Evolutionary conservation across 257 asterid genomes (phyloP).

Genomic region (Coffea eugenioides): DNA sequence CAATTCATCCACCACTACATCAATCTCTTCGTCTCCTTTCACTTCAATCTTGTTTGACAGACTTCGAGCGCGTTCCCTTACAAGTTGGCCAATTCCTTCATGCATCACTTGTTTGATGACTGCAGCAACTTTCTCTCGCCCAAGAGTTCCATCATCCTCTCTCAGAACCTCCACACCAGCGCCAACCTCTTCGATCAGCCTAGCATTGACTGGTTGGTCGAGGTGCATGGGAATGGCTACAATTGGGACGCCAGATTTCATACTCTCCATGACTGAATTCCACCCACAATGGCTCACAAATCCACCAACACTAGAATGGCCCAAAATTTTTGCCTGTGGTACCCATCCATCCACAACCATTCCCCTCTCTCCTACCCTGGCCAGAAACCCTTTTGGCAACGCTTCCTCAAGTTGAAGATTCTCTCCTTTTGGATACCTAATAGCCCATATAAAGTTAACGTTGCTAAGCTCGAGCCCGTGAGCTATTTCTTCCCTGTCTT

Average conservation of each 20-base stretch:
- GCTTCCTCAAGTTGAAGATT: constrained; percentile 1
- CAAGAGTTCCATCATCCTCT: background rate
- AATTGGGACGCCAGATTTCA: constrained; percentile 21
- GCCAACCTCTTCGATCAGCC: constrained; percentile 7
- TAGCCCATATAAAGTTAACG: constrained; percentile 20
- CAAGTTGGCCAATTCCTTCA: background rate
- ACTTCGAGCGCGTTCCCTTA: constrained; percentile 12
- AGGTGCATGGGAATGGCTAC: constrained; percentile 22
- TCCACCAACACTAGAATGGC: constrained; percentile 16
- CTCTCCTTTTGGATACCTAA: constrained; percentile 20
- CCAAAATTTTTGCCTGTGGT: constrained; percentile 14
- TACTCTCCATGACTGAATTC: constrained; percentile 18
- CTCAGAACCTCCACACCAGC: constrained; percentile 18
- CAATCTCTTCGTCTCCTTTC: constrained; percentile 21
- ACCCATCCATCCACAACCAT: constrained; percentile 21
- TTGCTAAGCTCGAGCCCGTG: constrained; percentile 19
- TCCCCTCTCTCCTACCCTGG: constrained; percentile 13
- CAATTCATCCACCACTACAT: constrained; percentile 6
- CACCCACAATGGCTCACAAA: constrained; percentile 27
- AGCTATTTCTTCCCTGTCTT: constrained; percentile 21
- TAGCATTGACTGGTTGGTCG: constrained; percentile 24
- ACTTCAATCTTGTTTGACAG: background rate
- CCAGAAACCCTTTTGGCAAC: constrained; percentile 8
- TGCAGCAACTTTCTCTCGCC: background rate
- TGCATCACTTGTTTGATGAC: constrained; percentile 4